These are phyloP conservation scores for Xylaria polymorpha DNA, from an alignment of 2,329 filamentous ascomycete genomes.

Conservation along the genomic window DNA sequence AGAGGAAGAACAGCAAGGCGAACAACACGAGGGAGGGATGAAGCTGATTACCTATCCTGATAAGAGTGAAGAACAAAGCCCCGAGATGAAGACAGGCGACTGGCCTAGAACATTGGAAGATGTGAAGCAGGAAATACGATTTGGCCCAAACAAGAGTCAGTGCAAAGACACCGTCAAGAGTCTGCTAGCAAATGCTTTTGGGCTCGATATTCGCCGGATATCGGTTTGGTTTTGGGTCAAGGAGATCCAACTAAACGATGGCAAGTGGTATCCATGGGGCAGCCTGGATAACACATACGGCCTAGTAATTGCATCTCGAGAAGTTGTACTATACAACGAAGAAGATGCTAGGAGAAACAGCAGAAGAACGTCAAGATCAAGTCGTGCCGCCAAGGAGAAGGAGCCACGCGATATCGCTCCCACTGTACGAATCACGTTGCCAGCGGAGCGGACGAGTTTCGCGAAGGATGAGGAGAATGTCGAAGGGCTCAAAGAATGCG, in stretches of 20 bases:
- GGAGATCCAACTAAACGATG: constrained; percentile 27
- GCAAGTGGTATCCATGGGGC: constrained; percentile 35
- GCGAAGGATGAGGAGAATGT: constrained; percentile 30
- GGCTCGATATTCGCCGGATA: constrained; percentile 29
- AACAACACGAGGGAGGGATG: neutral
- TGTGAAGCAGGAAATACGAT: constrained; percentile 29
- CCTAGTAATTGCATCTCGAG: constrained; percentile 24
- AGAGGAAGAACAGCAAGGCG: constrained; percentile 19
- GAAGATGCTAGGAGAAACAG: constrained; percentile 20
- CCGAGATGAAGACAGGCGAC: constrained; percentile 6
- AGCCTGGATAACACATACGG: constrained; percentile 34
- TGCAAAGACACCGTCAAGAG: constrained; percentile 31
- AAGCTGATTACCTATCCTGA: constrained; percentile 22
- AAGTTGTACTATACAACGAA: constrained; percentile 30
- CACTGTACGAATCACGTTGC: constrained; percentile 29
- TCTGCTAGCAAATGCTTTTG: constrained; percentile 23
- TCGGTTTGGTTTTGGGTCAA: constrained; percentile 30
- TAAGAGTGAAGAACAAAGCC: constrained; percentile 5
- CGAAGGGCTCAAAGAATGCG: constrained; percentile 29
- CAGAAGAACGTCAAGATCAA: constrained; percentile 1
- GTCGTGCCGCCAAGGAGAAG: constrained; percentile 19
- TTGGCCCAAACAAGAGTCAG: constrained; percentile 25
- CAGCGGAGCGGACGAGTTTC: constrained; percentile 27
- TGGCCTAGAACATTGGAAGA: constrained; percentile 18
- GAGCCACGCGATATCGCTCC: constrained; percentile 35